A percentile compares a stretch with the other conserved stretches of the same genome.
These are phyloP conservation scores for Mycena rosella DNA, from an alignment of 768 basidiomycete species.

Conservation along the genomic window DNA sequence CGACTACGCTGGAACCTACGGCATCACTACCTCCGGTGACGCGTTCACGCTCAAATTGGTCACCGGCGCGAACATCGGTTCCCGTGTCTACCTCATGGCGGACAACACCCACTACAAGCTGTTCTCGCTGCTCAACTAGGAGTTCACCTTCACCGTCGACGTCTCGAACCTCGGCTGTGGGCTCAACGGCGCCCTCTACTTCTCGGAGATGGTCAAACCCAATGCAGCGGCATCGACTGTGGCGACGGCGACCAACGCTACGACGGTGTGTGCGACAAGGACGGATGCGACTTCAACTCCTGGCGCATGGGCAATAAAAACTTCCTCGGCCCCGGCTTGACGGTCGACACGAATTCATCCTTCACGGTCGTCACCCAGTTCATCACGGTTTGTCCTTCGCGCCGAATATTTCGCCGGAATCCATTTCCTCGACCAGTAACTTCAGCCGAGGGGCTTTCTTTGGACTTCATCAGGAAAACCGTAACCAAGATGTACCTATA, in stretches of 20 bases:
- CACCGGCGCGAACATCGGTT: constrained; percentile 57
- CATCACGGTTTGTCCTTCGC: too few species aligned
- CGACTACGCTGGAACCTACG: constrained; percentile 63
- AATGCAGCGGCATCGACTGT: constrained; percentile 59
- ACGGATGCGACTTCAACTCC: constrained; percentile 75
- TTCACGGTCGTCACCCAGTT: constrained; percentile 74
- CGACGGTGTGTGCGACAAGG: constrained; percentile 63
- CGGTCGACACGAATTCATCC: constrained; percentile 62
- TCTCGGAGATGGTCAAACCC: constrained; percentile 62
- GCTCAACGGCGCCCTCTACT: constrained; percentile 71
- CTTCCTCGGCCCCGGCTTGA: constrained; percentile 62
- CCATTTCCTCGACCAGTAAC: too few species aligned
- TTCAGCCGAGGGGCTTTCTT: too few species aligned
- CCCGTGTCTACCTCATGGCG: constrained; percentile 65
- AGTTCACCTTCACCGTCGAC: constrained; percentile 74
- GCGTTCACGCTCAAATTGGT: constrained; percentile 64
- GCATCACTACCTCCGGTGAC: constrained; percentile 62
- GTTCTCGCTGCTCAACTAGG: constrained; percentile 64
- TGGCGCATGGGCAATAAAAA: constrained; percentile 62
- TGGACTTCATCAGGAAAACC: too few species aligned
- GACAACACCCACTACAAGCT: constrained; percentile 59
- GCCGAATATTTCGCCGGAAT: too few species aligned
- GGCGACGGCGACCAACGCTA: constrained; percentile 52
- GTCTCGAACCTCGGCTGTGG: constrained; percentile 69
- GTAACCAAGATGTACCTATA: too few species aligned